Percentiles rank a stretch among this genome's conserved stretches.
These are phyloP conservation scores for Colletotrichum abscissum DNA, from an alignment of 2,329 filamentous ascomycete genomes.

Conservation along the genomic window DNA sequence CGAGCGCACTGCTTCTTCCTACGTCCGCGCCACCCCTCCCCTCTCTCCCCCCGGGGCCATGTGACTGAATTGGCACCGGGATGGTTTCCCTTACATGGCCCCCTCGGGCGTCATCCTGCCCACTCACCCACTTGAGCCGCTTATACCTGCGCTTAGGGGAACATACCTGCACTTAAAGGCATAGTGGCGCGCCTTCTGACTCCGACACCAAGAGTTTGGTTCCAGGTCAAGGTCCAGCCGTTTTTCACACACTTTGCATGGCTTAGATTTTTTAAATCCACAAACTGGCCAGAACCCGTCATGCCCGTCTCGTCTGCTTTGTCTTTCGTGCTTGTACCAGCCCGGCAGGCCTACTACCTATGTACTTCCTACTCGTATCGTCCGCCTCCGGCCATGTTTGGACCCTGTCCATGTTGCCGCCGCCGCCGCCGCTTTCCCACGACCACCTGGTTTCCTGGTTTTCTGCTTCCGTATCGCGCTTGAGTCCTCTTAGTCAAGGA, in stretches of 20 bases:
- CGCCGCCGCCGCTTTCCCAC: constrained; percentile 8
- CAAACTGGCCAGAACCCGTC: background rate
- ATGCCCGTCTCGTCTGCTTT: background rate
- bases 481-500: constrained; percentile 25
- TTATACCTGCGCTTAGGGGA: constrained; percentile 41
- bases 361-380: background rate
- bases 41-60: constrained; percentile 26
- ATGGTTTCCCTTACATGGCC: constrained; percentile 39
- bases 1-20: constrained; percentile 38
- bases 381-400: constrained; percentile 22
- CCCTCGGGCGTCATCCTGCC: constrained; percentile 37
- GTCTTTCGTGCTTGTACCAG: background rate
- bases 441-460: background rate
- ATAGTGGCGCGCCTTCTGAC: constrained; percentile 31
- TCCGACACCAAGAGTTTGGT: constrained; percentile 34
- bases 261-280: background rate
- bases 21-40: constrained; percentile 36
- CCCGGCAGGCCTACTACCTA: no score
- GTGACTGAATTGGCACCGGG: constrained; percentile 39
- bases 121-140: constrained; percentile 37
- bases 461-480: constrained; percentile 26
- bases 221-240: constrained; percentile 29
- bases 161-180: constrained; percentile 35
- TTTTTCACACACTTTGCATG: no score
- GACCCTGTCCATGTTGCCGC: constrained; percentile 12